Conservation (phyloP, 1,284 basidiomycete species). For the Sporisorium scitamineum region DNA sequence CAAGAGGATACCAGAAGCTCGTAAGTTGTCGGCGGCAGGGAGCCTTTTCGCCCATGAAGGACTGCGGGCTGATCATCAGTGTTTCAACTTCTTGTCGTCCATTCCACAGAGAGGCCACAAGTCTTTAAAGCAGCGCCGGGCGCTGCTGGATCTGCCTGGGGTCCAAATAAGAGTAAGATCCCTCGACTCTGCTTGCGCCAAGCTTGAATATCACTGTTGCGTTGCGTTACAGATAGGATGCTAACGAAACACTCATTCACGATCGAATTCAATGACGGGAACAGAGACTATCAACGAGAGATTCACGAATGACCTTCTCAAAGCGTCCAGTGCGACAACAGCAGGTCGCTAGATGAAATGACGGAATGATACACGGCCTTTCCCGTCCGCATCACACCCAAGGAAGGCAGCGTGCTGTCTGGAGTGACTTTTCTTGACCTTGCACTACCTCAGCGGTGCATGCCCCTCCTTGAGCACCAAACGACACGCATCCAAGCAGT, state of each 20-base stretch:
- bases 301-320: conserved; percentile 38
- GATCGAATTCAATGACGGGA: neutral
- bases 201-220: neutral
- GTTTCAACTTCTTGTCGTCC: neutral
- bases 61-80: neutral
- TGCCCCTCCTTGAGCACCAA: neutral
- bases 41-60: neutral
- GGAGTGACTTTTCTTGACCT: neutral
- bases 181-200: neutral
- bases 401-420: neutral
- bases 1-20: conserved; percentile 21
- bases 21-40: conserved; percentile 15
- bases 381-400: neutral
- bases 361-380: no score
- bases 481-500: neutral
- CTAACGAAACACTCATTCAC: neutral
- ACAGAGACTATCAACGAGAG: conserved; percentile 44
- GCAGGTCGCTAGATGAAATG: conserved; percentile 1
- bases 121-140: conserved; percentile 44
- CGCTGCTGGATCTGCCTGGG: conserved; percentile 43
- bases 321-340: conserved; percentile 27
- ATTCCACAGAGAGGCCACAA: conserved; percentile 36
- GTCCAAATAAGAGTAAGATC: conserved; percentile 49
- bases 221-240: neutral
- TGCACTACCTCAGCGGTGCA: no score